Evolutionary conservation across 768 basidiomycete genomes (phyloP), one percentile per base, ranked within the genome.

Genomic region (Pleurotus tuoliensis): DNA sequence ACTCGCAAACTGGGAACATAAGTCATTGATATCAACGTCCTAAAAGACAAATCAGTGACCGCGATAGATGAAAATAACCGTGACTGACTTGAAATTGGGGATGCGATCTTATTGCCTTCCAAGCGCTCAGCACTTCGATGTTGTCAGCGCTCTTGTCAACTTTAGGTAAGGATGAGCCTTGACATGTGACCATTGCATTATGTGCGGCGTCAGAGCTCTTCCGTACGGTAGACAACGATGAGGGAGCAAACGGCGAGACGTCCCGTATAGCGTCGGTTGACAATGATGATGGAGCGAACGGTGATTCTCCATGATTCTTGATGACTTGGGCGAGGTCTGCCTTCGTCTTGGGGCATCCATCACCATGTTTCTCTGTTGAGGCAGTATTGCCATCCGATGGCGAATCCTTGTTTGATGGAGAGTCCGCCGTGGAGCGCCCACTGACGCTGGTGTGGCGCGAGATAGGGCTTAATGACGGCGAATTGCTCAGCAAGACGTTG

Each of bases 11-110:
- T 92, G 88, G 5, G 82, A 63, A 66, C 92, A 94, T 20, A 94
- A 74, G 47, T 87, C 80, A 62, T 87, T 90, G 56, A 93, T 83
- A 64, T 93, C 92, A 39, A 82, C 75, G 63, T 90, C 87, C 86
- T 91, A 64, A 40, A 56, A 56, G 25, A 22, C 43, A 52, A 56
- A 27, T 48, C 34, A 45, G 55, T 46, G 34, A 18, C 25, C 55
- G 52, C 41, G 5, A 63, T 52, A 25, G 13, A 20, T 43, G 56
- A n/a, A n/a, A 56, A 56, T 58, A 55, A 22, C 34, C n/a, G 27
- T 1, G 30, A 73, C 82, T 39, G 22, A 90, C 89, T 79, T 87
- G 89, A 69, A 88, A 92, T 63, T 82, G 76, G 2, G 89, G 90
- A 65, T 86, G 81, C 30, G 82, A 82, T 18, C 83, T 87, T 63